Base-by-base conservation (phyloP, 2,329 filamentous ascomycete species). In the Paracorniculantispora psalliotae region DNA sequence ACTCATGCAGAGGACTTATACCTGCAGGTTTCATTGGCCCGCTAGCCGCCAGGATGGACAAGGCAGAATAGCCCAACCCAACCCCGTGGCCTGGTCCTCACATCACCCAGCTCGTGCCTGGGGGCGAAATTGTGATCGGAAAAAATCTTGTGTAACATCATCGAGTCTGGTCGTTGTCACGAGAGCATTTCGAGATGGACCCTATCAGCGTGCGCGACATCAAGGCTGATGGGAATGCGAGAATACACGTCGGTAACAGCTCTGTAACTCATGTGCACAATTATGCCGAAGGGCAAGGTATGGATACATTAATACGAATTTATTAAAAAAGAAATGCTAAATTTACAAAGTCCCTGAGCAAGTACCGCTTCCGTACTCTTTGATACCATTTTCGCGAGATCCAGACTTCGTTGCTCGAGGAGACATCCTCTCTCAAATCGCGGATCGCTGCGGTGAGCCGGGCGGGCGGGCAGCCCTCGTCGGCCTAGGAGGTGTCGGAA, bases 401-500 rank as follows among this genome's bases (percentile, higher is more conserved):
- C 62, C 59, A 7, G 66, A 69, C 57, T 74, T 73, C 23, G 63
- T 72, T 19, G 44, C 68, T 28, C 68, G 67, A 6, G 67, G 60
- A 4, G 63, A 65, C 33, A 64, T 73, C 25, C 62, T 70, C 10
- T 37, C 56, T 2, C 65, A 65, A 49, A 53, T 73, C 25, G 48
- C 55, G 17, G 15, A 63, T 19, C 61, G 62, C 59, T 68, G 64
- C 41, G 57, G 59, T 9, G 37, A 61, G 13, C 61, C 63, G 1
- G 43, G 54, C 1, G 47, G 54, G 1, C 67, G 68, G 1, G 63
- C 71, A 7, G 70, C 69, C 2, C 65, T 74, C 9, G 64, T 70
- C 0, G 72, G 73, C n/a, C 57, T 75, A 2, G 73, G 72, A 4
- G 71, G 73, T 17, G 64, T 72, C 39, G 62, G 73, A 8, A 58